These are phyloP conservation scores for Penicillium alfredii DNA, from an alignment of 495 filamentous ascomycete genomes.

Conservation along the genomic window DNA sequence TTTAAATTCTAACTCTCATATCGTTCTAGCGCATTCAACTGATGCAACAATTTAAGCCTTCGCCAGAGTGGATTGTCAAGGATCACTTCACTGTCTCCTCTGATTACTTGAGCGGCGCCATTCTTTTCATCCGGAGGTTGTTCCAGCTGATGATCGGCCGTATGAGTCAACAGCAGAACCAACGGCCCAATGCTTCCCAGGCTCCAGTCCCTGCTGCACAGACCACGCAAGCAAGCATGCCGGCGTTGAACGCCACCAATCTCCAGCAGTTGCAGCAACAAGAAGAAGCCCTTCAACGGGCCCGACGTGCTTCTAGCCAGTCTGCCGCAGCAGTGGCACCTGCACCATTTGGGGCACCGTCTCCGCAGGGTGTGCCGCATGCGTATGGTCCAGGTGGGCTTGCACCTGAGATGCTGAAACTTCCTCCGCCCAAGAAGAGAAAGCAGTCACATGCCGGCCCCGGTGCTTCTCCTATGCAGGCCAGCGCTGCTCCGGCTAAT, in stretches of 20 bases:
- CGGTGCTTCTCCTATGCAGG: constrained; percentile 26
- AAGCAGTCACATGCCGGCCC: constrained; percentile 42
- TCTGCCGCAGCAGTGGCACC: constrained; percentile 55
- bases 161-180: constrained; percentile 32
- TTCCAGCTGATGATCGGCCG: constrained; percentile 38
- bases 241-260: constrained; percentile 59
- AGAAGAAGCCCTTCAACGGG: constrained; percentile 40
- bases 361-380: constrained; percentile 64
- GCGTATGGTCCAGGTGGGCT: constrained; percentile 42
- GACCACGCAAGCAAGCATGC: constrained; percentile 28
- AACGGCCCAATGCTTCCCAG: constrained; percentile 25
- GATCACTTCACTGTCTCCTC: constrained; percentile 54
- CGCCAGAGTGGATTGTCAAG: constrained; percentile 46
- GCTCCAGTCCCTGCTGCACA: constrained; percentile 19
- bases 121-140: constrained; percentile 40
- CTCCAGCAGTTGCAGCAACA: constrained; percentile 52
- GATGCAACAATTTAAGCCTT: constrained; percentile 50
- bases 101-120: constrained; percentile 47
- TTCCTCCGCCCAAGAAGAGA: constrained; percentile 58
- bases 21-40: constrained; percentile 48
- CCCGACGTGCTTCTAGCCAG: constrained; percentile 50
- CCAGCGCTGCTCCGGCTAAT: constrained; percentile 18
- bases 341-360: constrained; percentile 62
- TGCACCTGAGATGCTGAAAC: constrained; percentile 51
- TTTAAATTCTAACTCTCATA: too few species aligned